A percentile compares a stretch with the other conserved stretches of the same genome.
Conservation (phyloP, 352 stramenopile species). For the Elongisporangium anandrum region DNA sequence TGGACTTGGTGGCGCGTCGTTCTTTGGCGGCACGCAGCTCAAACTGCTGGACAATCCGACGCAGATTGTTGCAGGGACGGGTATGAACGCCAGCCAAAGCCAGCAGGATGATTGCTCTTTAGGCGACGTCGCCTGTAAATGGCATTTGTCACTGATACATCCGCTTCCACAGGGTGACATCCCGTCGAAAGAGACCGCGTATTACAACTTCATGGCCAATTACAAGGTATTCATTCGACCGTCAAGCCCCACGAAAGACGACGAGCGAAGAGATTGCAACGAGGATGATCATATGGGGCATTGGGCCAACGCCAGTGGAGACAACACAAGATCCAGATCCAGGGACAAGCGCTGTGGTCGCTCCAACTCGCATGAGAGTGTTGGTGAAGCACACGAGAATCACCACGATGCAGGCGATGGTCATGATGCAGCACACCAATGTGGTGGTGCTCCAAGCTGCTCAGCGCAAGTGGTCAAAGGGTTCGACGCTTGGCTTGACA, state of each 20-base stretch:
- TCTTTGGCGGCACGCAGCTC: neutral
- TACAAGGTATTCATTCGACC: slow-evolving; percentile 45
- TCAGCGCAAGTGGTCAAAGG: slow-evolving; percentile 18
- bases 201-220: slow-evolving; percentile 50
- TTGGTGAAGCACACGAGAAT: too few relatives aligned
- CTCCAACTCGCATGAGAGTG: too few relatives aligned
- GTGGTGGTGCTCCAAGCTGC: too few relatives aligned
- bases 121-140: slow-evolving; percentile 12
- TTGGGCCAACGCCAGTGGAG: too few relatives aligned
- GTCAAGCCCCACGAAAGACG: neutral
- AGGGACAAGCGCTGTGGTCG: too few relatives aligned
- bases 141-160: slow-evolving; percentile 32
- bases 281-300: neutral
- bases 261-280: slow-evolving; percentile 3
- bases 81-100: neutral
- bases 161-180: slow-evolving; percentile 26
- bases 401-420: too few relatives aligned
- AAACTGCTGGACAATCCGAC: slow-evolving; percentile 1
- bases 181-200: slow-evolving; percentile 40
- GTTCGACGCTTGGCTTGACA: slow-evolving; percentile 35
- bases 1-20: neutral
- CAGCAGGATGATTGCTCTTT: neutral
- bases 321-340: too few relatives aligned
- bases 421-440: too few relatives aligned
- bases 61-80: slow-evolving; percentile 1